Conservation (phyloP, 75 land plant genomes). For the Cupressus sempervirens region DNA sequence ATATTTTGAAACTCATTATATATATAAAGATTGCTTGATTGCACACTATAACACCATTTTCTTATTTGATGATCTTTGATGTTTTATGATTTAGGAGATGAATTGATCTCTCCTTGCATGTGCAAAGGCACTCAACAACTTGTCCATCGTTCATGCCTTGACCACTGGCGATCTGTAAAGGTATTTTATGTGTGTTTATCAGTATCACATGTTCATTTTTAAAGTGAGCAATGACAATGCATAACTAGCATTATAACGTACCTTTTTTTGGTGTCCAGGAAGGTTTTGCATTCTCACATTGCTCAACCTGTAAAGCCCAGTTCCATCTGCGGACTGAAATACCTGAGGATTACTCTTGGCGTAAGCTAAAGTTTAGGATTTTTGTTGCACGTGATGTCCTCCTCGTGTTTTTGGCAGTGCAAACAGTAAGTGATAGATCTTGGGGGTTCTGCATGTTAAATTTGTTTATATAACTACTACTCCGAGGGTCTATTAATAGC, state of each 20-base stretch:
- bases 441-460: not conserved
- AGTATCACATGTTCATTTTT: not conserved
- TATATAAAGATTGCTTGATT: not conserved
- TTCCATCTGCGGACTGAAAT: constrained; percentile 67
- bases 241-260: not conserved
- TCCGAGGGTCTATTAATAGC: not conserved
- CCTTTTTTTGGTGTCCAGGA: constrained; percentile 45
- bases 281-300: constrained; percentile 97
- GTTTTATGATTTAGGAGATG: constrained; percentile 49
- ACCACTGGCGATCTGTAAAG: constrained; percentile 99
- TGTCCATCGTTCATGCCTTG: constrained; percentile 94
- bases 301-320: constrained; percentile 94
- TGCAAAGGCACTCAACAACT: constrained; percentile 98
- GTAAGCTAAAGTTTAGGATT: constrained; percentile 81
- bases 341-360: constrained; percentile 83
- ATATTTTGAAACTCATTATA: not conserved
- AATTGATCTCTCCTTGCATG: constrained; percentile 93
- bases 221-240: not conserved
- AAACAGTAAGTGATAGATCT: constrained; percentile 56
- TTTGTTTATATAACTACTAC: not conserved
- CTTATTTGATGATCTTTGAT: constrained; percentile 2
- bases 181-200: constrained; percentile 16
- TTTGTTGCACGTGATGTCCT: constrained; percentile 95
- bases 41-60: not conserved
- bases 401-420: constrained; percentile 86